Evolutionary conservation across 139 green algal genomes (phyloP).

Genomic region (Chlorella sp.): DNA sequence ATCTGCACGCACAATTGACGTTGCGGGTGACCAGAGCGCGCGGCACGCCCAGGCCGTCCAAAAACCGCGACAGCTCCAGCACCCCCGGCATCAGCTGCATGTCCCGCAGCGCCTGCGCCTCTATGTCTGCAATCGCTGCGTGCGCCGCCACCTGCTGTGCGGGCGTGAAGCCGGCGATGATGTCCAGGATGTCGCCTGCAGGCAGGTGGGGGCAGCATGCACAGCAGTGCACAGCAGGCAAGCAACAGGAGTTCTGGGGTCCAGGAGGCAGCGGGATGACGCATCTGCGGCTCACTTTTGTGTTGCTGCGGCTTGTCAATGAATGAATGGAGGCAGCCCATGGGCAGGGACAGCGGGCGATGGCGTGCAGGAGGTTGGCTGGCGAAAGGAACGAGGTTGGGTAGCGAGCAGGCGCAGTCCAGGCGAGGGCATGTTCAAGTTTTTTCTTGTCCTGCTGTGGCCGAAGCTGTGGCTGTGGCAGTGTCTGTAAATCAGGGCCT

Average conservation of each 20-base stretch:
- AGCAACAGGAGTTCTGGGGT: no score
- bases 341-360: background rate
- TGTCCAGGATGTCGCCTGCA: slow-evolving; percentile 45
- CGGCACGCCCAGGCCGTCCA: slow-evolving; percentile 66
- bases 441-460: no score
- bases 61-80: slow-evolving; percentile 64
- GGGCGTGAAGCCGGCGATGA: slow-evolving; percentile 5
- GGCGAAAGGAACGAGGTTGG: no score
- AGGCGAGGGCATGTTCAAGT: no score
- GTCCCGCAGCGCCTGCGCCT: slow-evolving; percentile 62
- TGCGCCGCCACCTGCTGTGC: slow-evolving; percentile 1
- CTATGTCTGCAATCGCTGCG: slow-evolving; percentile 33
- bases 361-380: no score
- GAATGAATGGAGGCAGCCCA: no score
- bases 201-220: background rate
- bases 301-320: no score
- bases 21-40: slow-evolving; percentile 76
- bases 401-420: background rate
- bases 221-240: background rate
- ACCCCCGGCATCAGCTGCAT: slow-evolving; percentile 86
- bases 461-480: no score
- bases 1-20: slow-evolving; percentile 34
- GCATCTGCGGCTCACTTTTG: no score
- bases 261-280: no score
- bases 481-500: no score